Conservation (phyloP, 306 rosid genomes). For the Pyrus bretschneideri region DNA sequence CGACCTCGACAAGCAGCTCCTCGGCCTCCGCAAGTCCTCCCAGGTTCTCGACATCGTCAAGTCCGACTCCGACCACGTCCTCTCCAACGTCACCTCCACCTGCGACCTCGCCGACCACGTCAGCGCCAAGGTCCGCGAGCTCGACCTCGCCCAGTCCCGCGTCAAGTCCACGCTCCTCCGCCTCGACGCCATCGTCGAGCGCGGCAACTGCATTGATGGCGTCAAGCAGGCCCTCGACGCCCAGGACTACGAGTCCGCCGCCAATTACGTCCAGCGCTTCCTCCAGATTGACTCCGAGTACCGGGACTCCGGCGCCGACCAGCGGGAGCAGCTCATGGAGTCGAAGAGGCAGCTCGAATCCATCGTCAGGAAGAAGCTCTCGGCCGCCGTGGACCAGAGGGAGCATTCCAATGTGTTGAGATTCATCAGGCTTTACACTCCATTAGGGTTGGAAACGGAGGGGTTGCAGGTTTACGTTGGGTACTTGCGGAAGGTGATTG, state of each 20-base stretch:
- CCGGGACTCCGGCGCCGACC: constrained; percentile 63
- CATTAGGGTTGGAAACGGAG: constrained; percentile 77
- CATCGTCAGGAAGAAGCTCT: constrained; percentile 68
- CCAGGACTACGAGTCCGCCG: constrained; percentile 70
- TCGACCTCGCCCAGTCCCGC: constrained; percentile 85
- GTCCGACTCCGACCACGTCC: constrained; percentile 56
- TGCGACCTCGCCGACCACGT: constrained; percentile 50
- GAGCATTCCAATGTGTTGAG: constrained; percentile 58
- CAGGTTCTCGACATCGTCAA: constrained; percentile 64
- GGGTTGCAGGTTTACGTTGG: constrained; percentile 88
- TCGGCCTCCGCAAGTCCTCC: constrained; percentile 58
- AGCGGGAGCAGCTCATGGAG: constrained; percentile 56
- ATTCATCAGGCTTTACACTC: constrained; percentile 58
- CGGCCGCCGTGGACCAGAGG: constrained; percentile 67
- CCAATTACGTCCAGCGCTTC: constrained; percentile 52
- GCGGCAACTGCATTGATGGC: constrained; percentile 72
- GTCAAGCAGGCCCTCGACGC: constrained; percentile 50
- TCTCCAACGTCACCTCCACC: constrained; percentile 41
- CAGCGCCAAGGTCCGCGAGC: constrained; percentile 76
- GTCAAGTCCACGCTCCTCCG: constrained; percentile 71
- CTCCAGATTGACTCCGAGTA: constrained; percentile 67
- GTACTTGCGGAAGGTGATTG: constrained; percentile 83
- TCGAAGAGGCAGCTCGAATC: constrained; percentile 68
- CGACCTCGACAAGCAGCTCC: constrained; percentile 71
- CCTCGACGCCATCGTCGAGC: constrained; percentile 75